These are phyloP conservation scores for Pisolithus orientalis DNA, from an alignment of 768 basidiomycete genomes.

Conservation along the genomic window DNA sequence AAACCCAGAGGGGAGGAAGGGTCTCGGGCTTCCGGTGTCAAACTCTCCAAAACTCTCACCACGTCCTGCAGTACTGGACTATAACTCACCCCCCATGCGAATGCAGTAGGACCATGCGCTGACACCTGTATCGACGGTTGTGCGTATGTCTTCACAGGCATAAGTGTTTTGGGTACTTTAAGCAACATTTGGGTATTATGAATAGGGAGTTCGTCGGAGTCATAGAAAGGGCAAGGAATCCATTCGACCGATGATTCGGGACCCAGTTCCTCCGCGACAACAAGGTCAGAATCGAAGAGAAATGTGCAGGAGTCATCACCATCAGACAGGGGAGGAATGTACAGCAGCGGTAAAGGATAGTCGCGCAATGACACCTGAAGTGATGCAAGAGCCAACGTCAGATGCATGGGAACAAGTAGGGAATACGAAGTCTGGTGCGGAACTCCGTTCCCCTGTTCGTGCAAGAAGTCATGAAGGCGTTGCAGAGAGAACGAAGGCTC, in stretches of 20 bases:
- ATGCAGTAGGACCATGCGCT: conserved; percentile 59
- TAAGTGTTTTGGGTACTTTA: conserved; percentile 81
- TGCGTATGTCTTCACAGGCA: conserved; percentile 93
- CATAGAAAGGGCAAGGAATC: conserved; percentile 61
- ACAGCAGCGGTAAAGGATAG: conserved; percentile 82
- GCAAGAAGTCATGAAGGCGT: conserved; percentile 56
- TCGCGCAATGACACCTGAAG: conserved; percentile 67
- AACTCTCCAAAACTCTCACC: conserved; percentile 72
- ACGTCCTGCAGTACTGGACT: conserved; percentile 83
- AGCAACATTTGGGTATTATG: conserved; percentile 52
- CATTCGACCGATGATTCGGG: conserved; percentile 60
- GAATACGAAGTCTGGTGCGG: conserved; percentile 69
- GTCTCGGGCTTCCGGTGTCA: conserved; percentile 75
- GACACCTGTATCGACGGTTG: conserved; percentile 62
- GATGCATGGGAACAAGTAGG: conserved; percentile 75
- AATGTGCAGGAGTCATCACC: conserved; percentile 39
- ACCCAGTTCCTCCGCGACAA: conserved; percentile 85
- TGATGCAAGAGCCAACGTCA: conserved; percentile 61
- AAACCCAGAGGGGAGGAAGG: conserved; percentile 81
- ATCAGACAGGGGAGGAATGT: conserved; percentile 47
- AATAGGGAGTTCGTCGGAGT: conserved; percentile 44
- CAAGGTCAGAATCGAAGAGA: conserved; percentile 69
- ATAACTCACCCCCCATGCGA: conserved; percentile 89
- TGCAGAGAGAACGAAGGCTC: conserved; percentile 54
- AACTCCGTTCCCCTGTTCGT: conserved; percentile 60